Conservation (phyloP, 1,139 yeast genomes). For the Kluyveromyces marxianus region DNA sequence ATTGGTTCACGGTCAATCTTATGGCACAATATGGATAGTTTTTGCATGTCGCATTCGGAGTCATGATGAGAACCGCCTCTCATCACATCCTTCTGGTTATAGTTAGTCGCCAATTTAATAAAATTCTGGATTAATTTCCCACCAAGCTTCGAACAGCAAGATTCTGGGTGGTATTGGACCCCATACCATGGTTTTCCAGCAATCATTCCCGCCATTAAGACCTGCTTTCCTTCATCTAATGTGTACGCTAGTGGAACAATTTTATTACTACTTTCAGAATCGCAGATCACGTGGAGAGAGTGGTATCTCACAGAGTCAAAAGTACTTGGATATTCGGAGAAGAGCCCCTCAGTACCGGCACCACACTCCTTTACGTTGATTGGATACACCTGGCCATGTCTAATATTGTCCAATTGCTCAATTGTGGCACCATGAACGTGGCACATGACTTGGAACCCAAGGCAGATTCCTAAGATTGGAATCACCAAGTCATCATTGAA, state of each 20-base stretch:
- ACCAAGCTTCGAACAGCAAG: slow-evolving; percentile 75
- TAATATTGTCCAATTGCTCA: slow-evolving; percentile 46
- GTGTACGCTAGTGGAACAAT: slow-evolving; percentile 56
- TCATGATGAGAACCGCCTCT: background rate
- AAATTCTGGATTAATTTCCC: slow-evolving; percentile 53
- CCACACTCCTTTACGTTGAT: slow-evolving; percentile 28
- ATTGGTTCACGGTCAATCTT: slow-evolving; percentile 20
- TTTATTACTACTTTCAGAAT: slow-evolving; percentile 24
- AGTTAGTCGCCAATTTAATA: slow-evolving; percentile 42
- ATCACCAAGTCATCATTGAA: slow-evolving; percentile 29
- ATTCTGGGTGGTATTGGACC: slow-evolving; percentile 96
- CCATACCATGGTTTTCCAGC: slow-evolving; percentile 65
- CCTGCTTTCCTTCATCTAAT: slow-evolving; percentile 30
- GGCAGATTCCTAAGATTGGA: slow-evolving; percentile 85
- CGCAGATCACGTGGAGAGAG: slow-evolving; percentile 53
- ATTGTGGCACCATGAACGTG: slow-evolving; percentile 55
- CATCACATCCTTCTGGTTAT: background rate
- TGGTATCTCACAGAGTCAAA: slow-evolving; percentile 83
- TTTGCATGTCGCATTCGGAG: background rate
- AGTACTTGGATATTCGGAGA: slow-evolving; percentile 32
- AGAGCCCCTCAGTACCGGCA: slow-evolving; percentile 35
- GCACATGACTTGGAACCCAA: slow-evolving; percentile 86
- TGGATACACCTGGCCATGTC: slow-evolving; percentile 79
- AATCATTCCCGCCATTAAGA: slow-evolving; percentile 79
- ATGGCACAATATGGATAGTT: slow-evolving; percentile 9